Evolutionary conservation across 495 filamentous ascomycete species (phyloP).

Genomic region (Lophiostoma macrostomum): DNA sequence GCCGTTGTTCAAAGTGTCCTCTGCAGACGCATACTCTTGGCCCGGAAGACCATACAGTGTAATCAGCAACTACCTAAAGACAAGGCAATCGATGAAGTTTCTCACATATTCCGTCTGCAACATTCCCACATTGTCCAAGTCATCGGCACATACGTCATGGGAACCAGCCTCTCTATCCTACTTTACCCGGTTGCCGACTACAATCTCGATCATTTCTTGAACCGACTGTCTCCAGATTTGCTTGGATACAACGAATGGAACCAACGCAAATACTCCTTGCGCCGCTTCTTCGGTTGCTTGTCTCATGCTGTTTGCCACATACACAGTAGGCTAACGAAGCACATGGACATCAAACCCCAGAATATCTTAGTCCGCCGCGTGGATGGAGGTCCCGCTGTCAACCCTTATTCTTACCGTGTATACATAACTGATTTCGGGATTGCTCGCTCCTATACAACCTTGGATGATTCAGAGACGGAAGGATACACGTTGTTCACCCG

Average conservation of each 20-base stretch:
- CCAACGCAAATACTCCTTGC: background rate
- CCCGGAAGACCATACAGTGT: conserved; percentile 29
- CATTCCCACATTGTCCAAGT: conserved; percentile 30
- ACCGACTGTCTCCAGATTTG: background rate
- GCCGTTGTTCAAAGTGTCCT: conserved; percentile 26
- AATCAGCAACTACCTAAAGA: conserved; percentile 7
- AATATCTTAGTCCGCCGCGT: conserved; percentile 23
- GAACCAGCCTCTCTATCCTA: conserved; percentile 21
- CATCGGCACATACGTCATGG: conserved; percentile 26
- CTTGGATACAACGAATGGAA: background rate
- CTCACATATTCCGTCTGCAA: conserved; percentile 13
- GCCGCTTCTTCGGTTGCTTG: conserved; percentile 23
- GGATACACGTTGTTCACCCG: conserved; percentile 18
- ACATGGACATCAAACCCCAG: conserved; percentile 34
- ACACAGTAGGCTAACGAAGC: conserved; percentile 18
- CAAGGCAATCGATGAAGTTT: conserved; percentile 25
- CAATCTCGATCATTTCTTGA: conserved; percentile 18
- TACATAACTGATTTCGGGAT: conserved; percentile 23
- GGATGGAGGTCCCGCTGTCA: too few species aligned
- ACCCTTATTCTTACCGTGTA: background rate
- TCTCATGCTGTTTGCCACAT: conserved; percentile 11
- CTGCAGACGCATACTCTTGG: conserved; percentile 26
- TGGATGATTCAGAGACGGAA: conserved; percentile 30
- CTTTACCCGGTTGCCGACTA: conserved; percentile 30
- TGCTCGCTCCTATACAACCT: background rate